A percentile compares a stretch with the other conserved stretches of the same genome.
Evolutionary conservation across 768 basidiomycete genomes (phyloP).

Genomic region (Pholiota molesta): DNA sequence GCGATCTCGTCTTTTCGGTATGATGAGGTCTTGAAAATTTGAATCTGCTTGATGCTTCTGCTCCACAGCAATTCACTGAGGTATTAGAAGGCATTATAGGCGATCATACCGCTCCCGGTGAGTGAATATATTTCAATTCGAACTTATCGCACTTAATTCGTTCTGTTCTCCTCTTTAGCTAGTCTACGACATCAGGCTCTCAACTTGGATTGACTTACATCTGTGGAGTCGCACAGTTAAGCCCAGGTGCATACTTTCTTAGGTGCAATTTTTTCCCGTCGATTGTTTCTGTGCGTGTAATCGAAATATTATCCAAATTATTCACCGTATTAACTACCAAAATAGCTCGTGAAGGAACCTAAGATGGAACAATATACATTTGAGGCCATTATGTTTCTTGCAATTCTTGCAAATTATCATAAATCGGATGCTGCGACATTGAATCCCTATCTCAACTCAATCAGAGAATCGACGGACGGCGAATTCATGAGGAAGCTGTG

Average conservation of each 20-base stretch:
- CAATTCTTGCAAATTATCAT: conserved; percentile 70
- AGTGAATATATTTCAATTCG: conserved; percentile 11
- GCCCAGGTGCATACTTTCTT: conserved; percentile 73
- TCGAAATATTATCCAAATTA: neutral
- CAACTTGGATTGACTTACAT: conserved; percentile 61
- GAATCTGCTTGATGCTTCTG: neutral
- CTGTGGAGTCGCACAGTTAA: conserved; percentile 62
- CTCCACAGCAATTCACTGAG: conserved; percentile 49
- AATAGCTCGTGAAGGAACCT: conserved; percentile 57
- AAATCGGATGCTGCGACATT: conserved; percentile 71
- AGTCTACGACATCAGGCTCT: conserved; percentile 49
- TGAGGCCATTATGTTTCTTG: conserved; percentile 61
- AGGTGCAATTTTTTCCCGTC: conserved; percentile 63
- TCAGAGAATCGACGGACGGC: conserved; percentile 48
- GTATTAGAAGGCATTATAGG: conserved; percentile 49
- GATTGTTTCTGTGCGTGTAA: conserved; percentile 46
- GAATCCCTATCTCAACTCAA: conserved; percentile 63
- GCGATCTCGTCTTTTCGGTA: conserved; percentile 62
- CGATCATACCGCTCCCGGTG: conserved; percentile 49
- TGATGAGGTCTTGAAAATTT: neutral
- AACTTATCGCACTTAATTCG: conserved; percentile 1
- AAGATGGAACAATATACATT: conserved; percentile 60
- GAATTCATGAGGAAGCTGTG: conserved; percentile 59
- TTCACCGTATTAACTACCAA: neutral
- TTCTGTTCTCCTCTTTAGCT: conserved; percentile 33